Conservation (phyloP, 2,329 filamentous ascomycete genomes). For the Apiospora rasikravindrae region DNA sequence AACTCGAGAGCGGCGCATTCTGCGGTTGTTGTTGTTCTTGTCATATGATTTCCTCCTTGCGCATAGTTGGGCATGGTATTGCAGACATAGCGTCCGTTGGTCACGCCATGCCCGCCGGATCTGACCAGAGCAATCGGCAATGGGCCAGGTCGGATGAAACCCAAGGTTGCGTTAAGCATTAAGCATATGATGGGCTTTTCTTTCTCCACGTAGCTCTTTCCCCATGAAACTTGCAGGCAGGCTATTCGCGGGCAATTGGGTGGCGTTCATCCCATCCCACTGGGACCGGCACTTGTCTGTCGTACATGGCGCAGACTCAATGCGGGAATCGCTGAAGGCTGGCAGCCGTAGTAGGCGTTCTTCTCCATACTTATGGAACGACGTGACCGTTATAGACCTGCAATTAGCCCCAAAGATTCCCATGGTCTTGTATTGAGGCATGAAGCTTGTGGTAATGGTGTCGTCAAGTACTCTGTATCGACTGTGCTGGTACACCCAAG, state of each 20-base stretch:
- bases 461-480: not conserved
- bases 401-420: not conserved
- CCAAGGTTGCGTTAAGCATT: not conserved
- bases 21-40: not conserved
- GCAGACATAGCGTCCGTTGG: not conserved
- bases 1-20: not conserved
- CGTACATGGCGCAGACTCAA: not conserved
- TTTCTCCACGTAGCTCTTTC: not conserved
- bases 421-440: not conserved
- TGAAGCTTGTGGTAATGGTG: not conserved
- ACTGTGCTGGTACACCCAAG: not conserved
- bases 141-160: conserved; percentile 3
- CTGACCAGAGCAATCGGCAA: not conserved
- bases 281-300: not conserved
- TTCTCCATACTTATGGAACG: not conserved
- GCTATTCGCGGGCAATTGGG: not conserved
- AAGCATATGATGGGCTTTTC: conserved; percentile 3
- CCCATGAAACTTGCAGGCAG: not conserved
- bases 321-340: not conserved
- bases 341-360: not conserved
- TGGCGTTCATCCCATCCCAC: conserved; percentile 7
- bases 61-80: conserved; percentile 4
- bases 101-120: not conserved
- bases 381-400: conserved; percentile 7
- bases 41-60: conserved; percentile 6